Base-by-base conservation (phyloP, 352 stramenopile genomes). In the Phytopythium litorale region DNA sequence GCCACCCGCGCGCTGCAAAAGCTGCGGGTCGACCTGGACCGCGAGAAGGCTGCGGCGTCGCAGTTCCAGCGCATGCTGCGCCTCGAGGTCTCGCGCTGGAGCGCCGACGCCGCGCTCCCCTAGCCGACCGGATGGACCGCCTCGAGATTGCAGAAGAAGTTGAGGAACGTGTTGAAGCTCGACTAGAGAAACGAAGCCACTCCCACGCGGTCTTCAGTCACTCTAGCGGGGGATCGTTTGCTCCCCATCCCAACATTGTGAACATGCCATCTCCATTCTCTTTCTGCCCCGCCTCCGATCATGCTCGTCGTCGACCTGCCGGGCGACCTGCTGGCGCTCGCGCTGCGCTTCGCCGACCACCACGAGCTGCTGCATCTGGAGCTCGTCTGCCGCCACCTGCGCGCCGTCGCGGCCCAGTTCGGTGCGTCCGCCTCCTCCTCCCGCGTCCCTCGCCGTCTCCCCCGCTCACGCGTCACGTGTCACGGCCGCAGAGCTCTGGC, bases 1-100 rank as follows among this genome's bases (percentile, higher is more conserved):
- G 6, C 46, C 54, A 63, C 28, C 57, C 59, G 56, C 45, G 66
- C 70, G 48, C 62, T 87, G 58, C 79, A 81, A 57, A 56, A 66
- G 28, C 78, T 92, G 6, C 71, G 75, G 42, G 60, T 81, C 1
- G 75, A 84, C 57, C 86, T 91, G 48, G 65, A 79, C 19, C 81
- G 71, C 32, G 79, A 92, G 32, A 70, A 66, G 21, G 72, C 65
- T 4, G 72, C 75, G 5, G 66, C 78, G 1, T 72, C 76, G 4
- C 70, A 74, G 33, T 92, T 78, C 64, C 75, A 89, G 59, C 78
- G 78, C 49, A 81, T 88, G 68, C 70, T 92, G 11, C 76, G 70
- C 9, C 76, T 74, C 32, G 81, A 87, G 54, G 54, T 92, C 35
- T 62, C 66, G 32, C 71, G 71, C 18, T 89, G 78, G 76, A 56